Percentiles rank a stretch among this genome's conserved stretches.
Evolutionary conservation across 1,284 basidiomycete genomes (phyloP).

Genomic region (Amylostereum chailletii): DNA sequence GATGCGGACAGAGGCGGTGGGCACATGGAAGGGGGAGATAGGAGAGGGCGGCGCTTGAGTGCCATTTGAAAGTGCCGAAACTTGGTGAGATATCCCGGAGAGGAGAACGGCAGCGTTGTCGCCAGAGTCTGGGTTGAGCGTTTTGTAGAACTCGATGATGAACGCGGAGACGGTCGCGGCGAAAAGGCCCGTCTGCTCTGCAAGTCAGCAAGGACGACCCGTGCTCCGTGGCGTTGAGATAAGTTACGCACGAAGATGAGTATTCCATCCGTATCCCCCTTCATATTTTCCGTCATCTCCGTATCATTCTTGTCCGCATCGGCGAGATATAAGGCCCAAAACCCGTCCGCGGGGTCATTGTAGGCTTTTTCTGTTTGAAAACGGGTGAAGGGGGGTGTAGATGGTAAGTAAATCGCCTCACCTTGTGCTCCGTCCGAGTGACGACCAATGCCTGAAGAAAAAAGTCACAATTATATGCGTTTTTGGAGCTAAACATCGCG

Average conservation of each 20-base stretch:
- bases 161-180: constrained; percentile 15
- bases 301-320: constrained; percentile 10
- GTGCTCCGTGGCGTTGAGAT: too few species aligned
- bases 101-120: constrained; percentile 7
- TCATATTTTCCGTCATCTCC: constrained; percentile 25
- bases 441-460: too few species aligned
- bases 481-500: too few species aligned
- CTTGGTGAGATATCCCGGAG: not conserved
- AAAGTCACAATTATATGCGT: too few species aligned
- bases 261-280: constrained; percentile 34
- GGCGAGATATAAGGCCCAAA: constrained; percentile 11
- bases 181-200: constrained; percentile 13
- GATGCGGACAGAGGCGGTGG: constrained; percentile 4
- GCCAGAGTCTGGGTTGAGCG: constrained; percentile 6
- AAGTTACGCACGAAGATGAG: constrained; percentile 29
- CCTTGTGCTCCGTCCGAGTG: too few species aligned
- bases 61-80: not conserved
- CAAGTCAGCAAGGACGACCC: too few species aligned
- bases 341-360: not conserved
- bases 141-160: constrained; percentile 12
- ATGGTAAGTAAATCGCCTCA: too few species aligned
- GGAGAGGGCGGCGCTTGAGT: not conserved
- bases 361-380: not conserved
- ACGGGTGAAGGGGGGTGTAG: too few species aligned
- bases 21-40: constrained; percentile 1